These are phyloP conservation scores for Dictyostelium discoideum DNA, from an alignment of 78 protist species.

Conservation along the genomic window DNA sequence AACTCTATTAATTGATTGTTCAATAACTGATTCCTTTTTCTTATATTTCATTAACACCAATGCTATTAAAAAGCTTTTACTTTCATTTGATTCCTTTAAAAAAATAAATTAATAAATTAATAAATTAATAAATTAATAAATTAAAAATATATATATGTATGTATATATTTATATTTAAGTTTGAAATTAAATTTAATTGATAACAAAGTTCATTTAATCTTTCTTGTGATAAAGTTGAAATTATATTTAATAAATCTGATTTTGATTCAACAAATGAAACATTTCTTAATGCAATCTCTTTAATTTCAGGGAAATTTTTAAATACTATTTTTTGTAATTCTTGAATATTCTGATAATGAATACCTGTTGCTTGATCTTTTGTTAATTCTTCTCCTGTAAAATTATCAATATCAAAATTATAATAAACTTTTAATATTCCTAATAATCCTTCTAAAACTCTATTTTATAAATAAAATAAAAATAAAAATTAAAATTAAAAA, in stretches of 20 bases:
- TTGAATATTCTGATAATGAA: constrained; percentile 79
- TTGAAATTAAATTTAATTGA: neutral
- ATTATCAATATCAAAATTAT: constrained; percentile 88
- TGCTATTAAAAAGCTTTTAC: constrained; percentile 47
- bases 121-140: no score
- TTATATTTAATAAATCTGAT: neutral
- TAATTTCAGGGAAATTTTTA: constrained; percentile 65
- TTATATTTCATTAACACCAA: constrained; percentile 30
- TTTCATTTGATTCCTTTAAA: constrained; percentile 1
- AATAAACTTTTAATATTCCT: constrained; percentile 13
- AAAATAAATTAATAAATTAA: no score
- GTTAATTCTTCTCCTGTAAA: constrained; percentile 89
- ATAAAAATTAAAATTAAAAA: constrained; percentile 4
- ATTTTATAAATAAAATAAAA: neutral
- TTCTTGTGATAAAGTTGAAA: constrained; percentile 28
- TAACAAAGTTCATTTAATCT: constrained; percentile 22
- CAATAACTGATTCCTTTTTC: constrained; percentile 73
- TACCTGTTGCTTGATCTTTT: constrained; percentile 57
- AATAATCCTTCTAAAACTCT: constrained; percentile 9
- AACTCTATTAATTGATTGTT: constrained; percentile 75
- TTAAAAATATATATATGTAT: no score
- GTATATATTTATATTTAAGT: neutral
- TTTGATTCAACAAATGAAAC: constrained; percentile 74
- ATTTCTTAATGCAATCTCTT: constrained; percentile 80
- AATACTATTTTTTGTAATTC: constrained; percentile 84